Percentiles rank a stretch among this genome's conserved stretches.
phyloP scores from a whole-genome alignment of 768 basidiomycete genomes.

The Rhodosporidiobolus odoratus region DNA sequence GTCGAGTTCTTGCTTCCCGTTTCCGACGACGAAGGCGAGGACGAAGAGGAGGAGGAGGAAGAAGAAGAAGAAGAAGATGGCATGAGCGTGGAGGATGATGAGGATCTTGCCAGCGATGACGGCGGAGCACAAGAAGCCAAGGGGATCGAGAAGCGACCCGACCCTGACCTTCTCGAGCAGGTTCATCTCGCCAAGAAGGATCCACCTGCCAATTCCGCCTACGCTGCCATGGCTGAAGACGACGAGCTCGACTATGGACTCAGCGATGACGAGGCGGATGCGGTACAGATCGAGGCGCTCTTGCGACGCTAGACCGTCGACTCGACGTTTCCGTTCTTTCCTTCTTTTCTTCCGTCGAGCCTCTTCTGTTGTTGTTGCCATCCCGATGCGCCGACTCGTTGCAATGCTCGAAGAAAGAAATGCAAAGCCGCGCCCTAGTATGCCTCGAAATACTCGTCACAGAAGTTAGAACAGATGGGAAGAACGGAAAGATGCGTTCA shows the following conservation, averaged over 20 bases:
- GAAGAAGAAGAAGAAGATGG: neutral
- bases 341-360: neutral
- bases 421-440: too few species aligned
- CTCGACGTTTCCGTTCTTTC: neutral
- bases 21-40: conserved; percentile 4
- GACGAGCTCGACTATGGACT: conserved; percentile 23
- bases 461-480: too few species aligned
- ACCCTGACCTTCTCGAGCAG: neutral
- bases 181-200: neutral
- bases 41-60: conserved; percentile 4
- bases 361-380: neutral
- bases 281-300: neutral
- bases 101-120: neutral
- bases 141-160: neutral
- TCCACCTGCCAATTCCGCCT: neutral
- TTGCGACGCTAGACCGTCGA: neutral
- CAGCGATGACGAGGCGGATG: conserved; percentile 19
- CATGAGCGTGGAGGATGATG: neutral
- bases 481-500: too few species aligned
- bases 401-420: neutral
- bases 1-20: conserved; percentile 20
- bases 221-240: neutral
- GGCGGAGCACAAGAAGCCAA: neutral
- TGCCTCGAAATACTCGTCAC: too few species aligned
- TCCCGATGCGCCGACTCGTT: neutral